Evolutionary conservation across 2,329 filamentous ascomycete genomes (phyloP), one percentile per base, ranked within the genome.

Genomic region (Alternaria metachromatica): DNA sequence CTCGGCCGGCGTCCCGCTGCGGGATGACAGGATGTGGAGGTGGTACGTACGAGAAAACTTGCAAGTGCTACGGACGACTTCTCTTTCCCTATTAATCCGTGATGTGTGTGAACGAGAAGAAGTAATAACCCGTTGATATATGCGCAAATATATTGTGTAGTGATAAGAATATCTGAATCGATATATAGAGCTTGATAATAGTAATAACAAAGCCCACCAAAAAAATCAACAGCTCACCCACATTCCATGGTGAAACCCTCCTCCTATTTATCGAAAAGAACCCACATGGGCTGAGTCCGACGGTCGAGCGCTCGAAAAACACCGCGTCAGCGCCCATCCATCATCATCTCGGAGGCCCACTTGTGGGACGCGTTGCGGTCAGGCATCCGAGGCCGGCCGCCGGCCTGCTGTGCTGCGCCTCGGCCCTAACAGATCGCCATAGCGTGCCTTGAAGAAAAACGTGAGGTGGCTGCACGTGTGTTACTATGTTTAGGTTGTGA

Each of bases 261-360:
- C 53, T 55, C 53, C 53, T 55, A 55, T 44, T 55, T 55, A 55
- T 55, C 23, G 18, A 28, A 44, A 33, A 44, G 18, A 41, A 37
- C 21, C 21, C 53, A 44, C 21, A 18, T 41, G 15, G 53, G 33
- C 53, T 25, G 37, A 55, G 53, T 55, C 21, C 28, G 10, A 41
- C 37, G 18, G 13, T 53, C 30, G 49, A 53, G 49, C 49, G 20
- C 28, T 55, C 37, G 21, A 55, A 20, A 20, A 41, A 55, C 37
- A 44, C 53, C 49, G 53, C 37, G 53, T 55, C 53, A 44, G 53
- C 53, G 53, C 53, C 41, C 21, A 25, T 41, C 18, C 28, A 53
- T 28, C 53, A 55, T 55, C 53, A 55, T 55, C 37, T 55, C 33
- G 21, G 53, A 55, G 53, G 53, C 53, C 53, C 53, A 55, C 53